Percentiles rank a stretch among this genome's conserved stretches.
These are phyloP conservation scores for Malassezia brasiliensis DNA, from an alignment of 1,284 basidiomycete genomes.

Conservation along the genomic window DNA sequence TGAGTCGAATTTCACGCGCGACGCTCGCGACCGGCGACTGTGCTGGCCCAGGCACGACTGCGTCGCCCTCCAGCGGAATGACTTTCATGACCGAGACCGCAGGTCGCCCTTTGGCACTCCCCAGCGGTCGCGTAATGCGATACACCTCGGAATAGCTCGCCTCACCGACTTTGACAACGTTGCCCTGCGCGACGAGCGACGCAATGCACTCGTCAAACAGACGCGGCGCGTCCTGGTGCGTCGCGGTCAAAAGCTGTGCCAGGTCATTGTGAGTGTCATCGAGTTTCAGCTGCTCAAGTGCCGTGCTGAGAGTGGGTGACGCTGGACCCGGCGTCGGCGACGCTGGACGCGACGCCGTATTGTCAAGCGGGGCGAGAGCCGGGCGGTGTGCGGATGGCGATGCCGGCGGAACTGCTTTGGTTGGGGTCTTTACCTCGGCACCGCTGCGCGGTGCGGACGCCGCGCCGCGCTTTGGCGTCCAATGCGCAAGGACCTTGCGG, in stretches of 20 bases:
- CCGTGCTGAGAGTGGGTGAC: not conserved
- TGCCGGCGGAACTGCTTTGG: not conserved
- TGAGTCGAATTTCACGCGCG: slow-evolving; percentile 75
- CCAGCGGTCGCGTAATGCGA: slow-evolving; percentile 35
- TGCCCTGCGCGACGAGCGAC: slow-evolving; percentile 10
- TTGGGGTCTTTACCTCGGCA: not conserved
- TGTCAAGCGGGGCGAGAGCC: not conserved
- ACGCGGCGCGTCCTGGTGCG: slow-evolving; percentile 13
- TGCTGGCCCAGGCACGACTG: slow-evolving; percentile 50
- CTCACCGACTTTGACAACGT: slow-evolving; percentile 70
- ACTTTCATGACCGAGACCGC: slow-evolving; percentile 2
- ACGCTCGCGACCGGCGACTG: slow-evolving; percentile 59
- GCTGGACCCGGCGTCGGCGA: too few relatives aligned
- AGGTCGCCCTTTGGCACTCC: not conserved
- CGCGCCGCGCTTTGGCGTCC: not conserved
- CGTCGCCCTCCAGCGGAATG: not conserved
- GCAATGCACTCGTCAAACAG: slow-evolving; percentile 3
- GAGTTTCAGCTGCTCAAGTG: not conserved
- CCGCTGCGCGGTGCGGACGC: not conserved
- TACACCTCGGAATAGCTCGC: slow-evolving; percentile 98
- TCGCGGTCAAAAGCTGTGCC: not conserved
- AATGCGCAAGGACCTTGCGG: not conserved
- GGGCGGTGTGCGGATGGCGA: not conserved
- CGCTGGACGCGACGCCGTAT: not conserved
- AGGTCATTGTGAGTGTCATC: not conserved